A percentile compares a stretch with the other conserved stretches of the same genome.
phyloP scores from a whole-genome alignment of 2,329 filamentous ascomycete species.

The Ophiostoma quercus region DNA sequence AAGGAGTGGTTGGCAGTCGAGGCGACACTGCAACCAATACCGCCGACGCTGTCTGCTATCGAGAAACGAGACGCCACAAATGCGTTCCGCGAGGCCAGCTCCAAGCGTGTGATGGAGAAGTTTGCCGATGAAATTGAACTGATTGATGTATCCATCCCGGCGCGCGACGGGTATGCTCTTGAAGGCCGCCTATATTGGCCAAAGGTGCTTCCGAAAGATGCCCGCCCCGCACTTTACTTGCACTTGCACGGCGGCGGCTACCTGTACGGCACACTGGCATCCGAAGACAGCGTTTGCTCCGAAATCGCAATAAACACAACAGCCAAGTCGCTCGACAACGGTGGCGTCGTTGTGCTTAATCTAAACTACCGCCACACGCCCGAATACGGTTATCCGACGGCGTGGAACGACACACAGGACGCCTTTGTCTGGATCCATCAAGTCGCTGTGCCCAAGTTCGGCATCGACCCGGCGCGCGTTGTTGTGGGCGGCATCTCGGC shows the following conservation, averaged over 20 bases:
- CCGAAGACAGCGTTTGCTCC: constrained; percentile 50
- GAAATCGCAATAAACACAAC: constrained; percentile 39
- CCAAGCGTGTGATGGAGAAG: constrained; percentile 33
- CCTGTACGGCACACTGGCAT: constrained; percentile 48
- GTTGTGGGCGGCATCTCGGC: constrained; percentile 39
- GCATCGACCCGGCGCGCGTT: constrained; percentile 34
- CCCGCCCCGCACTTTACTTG: constrained; percentile 33
- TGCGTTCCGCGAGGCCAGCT: constrained; percentile 33
- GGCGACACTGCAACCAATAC: constrained; percentile 31
- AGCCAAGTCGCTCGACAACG: constrained; percentile 13
- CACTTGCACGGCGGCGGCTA: constrained; percentile 36
- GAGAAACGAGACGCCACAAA: constrained; percentile 33
- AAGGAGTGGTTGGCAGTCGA: constrained; percentile 43
- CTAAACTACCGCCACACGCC: constrained; percentile 57
- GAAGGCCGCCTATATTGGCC: constrained; percentile 32
- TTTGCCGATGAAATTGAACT: constrained; percentile 33
- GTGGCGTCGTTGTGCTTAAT: constrained; percentile 34
- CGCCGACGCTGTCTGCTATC: constrained; percentile 27
- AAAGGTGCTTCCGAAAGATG: constrained; percentile 47
- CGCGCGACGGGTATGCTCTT: constrained; percentile 26
- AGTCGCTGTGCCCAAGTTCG: constrained; percentile 32
- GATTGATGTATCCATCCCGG: constrained; percentile 32
- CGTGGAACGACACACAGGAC: constrained; percentile 51
- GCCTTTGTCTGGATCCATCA: constrained; percentile 50
- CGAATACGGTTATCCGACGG: constrained; percentile 47